Conservation (phyloP, 2,329 filamentous ascomycete species). For the Fusarium nurragi region DNA sequence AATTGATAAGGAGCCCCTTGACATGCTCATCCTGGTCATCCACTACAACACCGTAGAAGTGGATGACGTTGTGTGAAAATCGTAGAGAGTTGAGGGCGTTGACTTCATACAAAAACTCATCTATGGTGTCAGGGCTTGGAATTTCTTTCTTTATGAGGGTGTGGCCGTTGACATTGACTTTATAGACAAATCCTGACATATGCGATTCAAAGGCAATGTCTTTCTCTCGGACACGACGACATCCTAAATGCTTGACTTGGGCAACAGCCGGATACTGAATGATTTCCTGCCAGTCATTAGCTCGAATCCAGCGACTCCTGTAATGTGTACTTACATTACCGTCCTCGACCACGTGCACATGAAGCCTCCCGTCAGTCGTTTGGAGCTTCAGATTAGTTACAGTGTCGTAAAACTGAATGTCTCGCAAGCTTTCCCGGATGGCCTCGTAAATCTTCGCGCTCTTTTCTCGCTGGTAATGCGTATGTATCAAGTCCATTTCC, state of each 20-base stretch:
- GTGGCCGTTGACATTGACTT: slow-evolving; percentile 75
- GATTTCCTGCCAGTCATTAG: slow-evolving; percentile 70
- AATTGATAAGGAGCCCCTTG: slow-evolving; percentile 90
- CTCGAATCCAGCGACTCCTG: neutral
- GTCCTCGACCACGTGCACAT: slow-evolving; percentile 98
- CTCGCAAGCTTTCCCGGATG: slow-evolving; percentile 88
- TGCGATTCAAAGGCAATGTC: slow-evolving; percentile 88
- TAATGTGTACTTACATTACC: slow-evolving; percentile 68
- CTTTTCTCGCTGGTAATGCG: slow-evolving; percentile 90
- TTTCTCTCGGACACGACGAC: slow-evolving; percentile 72
- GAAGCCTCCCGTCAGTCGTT: slow-evolving; percentile 85
- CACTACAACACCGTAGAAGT: slow-evolving; percentile 86
- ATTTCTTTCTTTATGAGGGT: slow-evolving; percentile 97
- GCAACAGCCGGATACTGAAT: slow-evolving; percentile 82
- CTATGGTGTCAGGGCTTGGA: slow-evolving; percentile 91
- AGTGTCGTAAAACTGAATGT: slow-evolving; percentile 95
- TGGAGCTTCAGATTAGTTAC: slow-evolving; percentile 96
- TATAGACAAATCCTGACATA: slow-evolving; percentile 97
- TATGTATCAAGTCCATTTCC: slow-evolving; percentile 80
- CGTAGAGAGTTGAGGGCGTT: slow-evolving; percentile 87
- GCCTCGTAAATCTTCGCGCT: slow-evolving; percentile 93
- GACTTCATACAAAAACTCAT: slow-evolving; percentile 97
- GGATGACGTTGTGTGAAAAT: slow-evolving; percentile 79
- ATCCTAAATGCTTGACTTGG: slow-evolving; percentile 77
- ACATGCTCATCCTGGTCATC: slow-evolving; percentile 86